phyloP scores from a whole-genome alignment of 345 rosid species.

The Citrus maxima region DNA sequence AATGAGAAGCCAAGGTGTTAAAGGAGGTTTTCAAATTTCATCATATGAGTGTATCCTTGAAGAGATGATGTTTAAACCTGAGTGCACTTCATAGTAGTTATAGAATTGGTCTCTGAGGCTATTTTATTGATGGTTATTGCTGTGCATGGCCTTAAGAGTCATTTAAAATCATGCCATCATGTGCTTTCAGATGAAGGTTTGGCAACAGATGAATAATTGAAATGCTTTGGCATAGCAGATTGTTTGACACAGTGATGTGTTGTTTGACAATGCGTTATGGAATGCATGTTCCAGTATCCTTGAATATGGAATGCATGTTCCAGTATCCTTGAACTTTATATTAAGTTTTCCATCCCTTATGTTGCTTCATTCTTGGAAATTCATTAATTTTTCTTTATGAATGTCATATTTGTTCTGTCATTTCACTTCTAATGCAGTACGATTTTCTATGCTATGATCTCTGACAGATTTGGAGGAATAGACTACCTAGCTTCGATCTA shows the following conservation, averaged over 20 bases:
- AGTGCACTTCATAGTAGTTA: neutral
- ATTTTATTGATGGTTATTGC: neutral
- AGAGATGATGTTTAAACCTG: neutral
- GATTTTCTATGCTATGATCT: neutral
- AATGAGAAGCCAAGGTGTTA: neutral
- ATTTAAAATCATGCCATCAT: neutral
- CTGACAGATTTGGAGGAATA: constrained; percentile 22
- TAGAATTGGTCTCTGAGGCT: neutral
- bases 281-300: neutral
- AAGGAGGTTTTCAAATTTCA: neutral
- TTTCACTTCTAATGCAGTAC: neutral
- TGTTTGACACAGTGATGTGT: neutral
- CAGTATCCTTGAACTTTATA: neutral
- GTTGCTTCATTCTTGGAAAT: neutral
- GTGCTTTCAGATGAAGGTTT: neutral
- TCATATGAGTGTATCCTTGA: neutral
- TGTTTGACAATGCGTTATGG: neutral
- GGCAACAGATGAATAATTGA: neutral
- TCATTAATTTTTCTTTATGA: neutral
- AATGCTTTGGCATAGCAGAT: neutral
- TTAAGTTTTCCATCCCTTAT: neutral
- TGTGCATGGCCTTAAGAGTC: neutral
- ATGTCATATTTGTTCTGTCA: neutral
- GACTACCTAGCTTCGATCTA: neutral
- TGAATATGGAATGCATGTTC: neutral